Evolutionary conservation across 2,329 filamentous ascomycete genomes (phyloP), one percentile per base, ranked within the genome.

Genomic region (Xylaria polymorpha): DNA sequence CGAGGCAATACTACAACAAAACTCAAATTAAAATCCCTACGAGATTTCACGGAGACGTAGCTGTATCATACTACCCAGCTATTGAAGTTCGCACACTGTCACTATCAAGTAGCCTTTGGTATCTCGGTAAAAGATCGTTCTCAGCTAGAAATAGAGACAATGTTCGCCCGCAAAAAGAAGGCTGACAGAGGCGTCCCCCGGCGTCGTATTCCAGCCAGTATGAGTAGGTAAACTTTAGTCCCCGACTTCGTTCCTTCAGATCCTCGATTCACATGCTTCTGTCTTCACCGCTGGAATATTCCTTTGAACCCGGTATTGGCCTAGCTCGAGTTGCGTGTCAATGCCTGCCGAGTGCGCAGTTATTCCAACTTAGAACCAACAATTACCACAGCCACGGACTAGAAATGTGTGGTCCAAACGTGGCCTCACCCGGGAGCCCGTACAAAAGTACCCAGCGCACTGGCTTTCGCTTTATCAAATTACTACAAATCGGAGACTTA

Each of bases 401-500:
- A 15, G 22, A 39, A 29, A 6, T 15, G 22, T 43, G 22, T 44
- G 46, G 35, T 43, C 50, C 4, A 29, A 43, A 46, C 25, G 43
- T 39, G 43, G 32, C 20, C 5, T 15, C 6, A 9, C 61, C 15
- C 9, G 20, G 10, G 7, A 29, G 10, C 15, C 9, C 4, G 37
- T 41, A 41, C 58, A 48, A 44, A 57, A 63, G 61, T 44, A 20
- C 39, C 39, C 25, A 53, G 29, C 20, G 32, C n/a, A 22, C n/a
- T 37, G 20, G 22, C 20, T 55, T 46, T 22, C 14, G 48, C 46
- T 53, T 44, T 57, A 37, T 35, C 22, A 43, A 39, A 18, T 39
- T 15, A 25, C 57, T 67, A 55, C 53, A 68, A 41, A 37, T 50
- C 59, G 60, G 68, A 61, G 57, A 59, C 57, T 64, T 51, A 43